Evolutionary conservation across 2,329 filamentous ascomycete species (phyloP).

Genomic region (Pestalotiopsis sp.): DNA sequence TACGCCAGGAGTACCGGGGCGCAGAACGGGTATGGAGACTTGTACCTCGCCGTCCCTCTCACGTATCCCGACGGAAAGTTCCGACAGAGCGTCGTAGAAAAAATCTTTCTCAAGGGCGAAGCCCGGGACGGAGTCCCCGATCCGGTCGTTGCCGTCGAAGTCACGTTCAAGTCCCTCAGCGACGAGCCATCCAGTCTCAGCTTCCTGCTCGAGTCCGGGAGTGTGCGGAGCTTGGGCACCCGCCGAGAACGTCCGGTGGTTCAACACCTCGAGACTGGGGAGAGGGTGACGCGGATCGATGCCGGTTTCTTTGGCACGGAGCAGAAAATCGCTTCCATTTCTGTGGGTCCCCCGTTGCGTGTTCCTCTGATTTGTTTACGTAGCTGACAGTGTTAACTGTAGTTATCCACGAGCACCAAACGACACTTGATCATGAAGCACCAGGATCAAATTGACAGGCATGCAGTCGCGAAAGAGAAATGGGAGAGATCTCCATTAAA

Average conservation of each 20-base stretch:
- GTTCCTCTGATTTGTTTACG: not conserved
- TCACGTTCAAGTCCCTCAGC: constrained; percentile 17
- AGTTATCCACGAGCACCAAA: constrained; percentile 12
- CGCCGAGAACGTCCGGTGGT: constrained; percentile 9
- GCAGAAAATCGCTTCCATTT: constrained; percentile 17
- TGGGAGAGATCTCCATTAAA: not conserved
- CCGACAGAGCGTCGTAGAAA: constrained; percentile 16
- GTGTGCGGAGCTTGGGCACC: constrained; percentile 14
- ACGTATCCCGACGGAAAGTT: not conserved
- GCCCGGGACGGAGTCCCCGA: constrained; percentile 14
- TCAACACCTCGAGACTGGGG: constrained; percentile 16
- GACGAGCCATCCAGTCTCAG: constrained; percentile 20
- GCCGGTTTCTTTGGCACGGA: constrained; percentile 13
- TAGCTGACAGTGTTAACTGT: not conserved
- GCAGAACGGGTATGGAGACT: not conserved
- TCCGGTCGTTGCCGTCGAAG: constrained; percentile 16
- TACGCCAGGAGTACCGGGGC: constrained; percentile 9
- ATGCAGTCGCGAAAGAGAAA: too few species aligned
- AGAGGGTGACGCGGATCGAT: constrained; percentile 19
- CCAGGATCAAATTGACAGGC: not conserved
- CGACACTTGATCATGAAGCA: constrained; percentile 3
- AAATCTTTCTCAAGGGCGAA: constrained; percentile 18
- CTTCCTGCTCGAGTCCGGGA: constrained; percentile 19
- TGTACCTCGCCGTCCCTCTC: not conserved
- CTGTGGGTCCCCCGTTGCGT: constrained; percentile 10